Evolutionary conservation across 2,329 filamentous ascomycete genomes (phyloP), one percentile per base, ranked within the genome.

Genomic region (Nigrospora oryzae): DNA sequence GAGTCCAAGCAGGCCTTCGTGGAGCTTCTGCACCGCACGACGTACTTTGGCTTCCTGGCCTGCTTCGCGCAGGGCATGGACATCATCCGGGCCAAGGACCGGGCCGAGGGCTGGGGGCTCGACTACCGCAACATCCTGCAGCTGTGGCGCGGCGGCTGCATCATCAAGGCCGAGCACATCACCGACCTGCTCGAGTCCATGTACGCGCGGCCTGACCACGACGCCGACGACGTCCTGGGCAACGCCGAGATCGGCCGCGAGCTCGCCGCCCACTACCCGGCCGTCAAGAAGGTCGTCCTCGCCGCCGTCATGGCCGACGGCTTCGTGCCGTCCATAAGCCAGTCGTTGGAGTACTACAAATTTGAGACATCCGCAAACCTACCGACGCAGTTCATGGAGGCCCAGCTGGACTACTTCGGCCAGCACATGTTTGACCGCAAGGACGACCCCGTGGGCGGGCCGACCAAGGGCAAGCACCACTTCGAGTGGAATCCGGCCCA

Each of bases 321-420:
- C 36, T 73, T 79, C 41, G 65, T 82, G 3, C 82, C 81, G 0
- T 71, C 75, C 2, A 59, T 87, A 40, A 74, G 74, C 33, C 74
- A 80, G 2, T 82, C 70, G 1, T 56, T 87, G 43, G 83, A 86
- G 51, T 86, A 83, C 54, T 63, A 82, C 53, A 86, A 87, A 62
- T 82, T 82, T 43, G 70, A 70, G 28, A 75, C 71, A 1, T 75
- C 74, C 14, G 75, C 72, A 3, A 71, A 74, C 47, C 59, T 87
- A 31, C 83, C 83, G 0, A 85, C 81, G 4, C 73, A 75, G 46
- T 86, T 87, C 56, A 81, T 83, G 64, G 82, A 86, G 61, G 82
- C 82, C 0, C 74, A 87, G 64, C 64, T 87, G 58, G 82, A 86
- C 56, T 85, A 80, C 55, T 87, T 87, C 57, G 83, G 83, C 0